A percentile compares a stretch with the other conserved stretches of the same genome.
phyloP scores from a whole-genome alignment of 2,329 filamentous ascomycete species.

The Aureobasidium sp. region DNA sequence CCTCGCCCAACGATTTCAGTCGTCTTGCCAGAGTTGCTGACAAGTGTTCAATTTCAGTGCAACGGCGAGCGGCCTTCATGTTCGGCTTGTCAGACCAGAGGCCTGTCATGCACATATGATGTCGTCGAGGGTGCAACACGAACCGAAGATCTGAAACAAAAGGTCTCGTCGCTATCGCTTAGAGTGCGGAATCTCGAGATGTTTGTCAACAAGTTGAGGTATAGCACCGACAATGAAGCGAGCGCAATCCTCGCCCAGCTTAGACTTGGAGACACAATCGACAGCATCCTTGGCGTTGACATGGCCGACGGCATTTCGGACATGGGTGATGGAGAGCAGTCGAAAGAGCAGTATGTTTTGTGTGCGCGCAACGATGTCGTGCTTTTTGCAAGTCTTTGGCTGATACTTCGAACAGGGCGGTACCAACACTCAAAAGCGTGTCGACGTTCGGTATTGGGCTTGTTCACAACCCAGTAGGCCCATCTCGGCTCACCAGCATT shows the following conservation, averaged over 20 bases:
- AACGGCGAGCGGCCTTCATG: constrained; percentile 11
- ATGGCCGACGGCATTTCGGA: background rate
- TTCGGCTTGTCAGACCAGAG: constrained; percentile 7
- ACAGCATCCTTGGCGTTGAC: constrained; percentile 1
- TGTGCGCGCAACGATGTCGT: background rate
- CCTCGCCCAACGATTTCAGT: background rate
- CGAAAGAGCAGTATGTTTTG: constrained; percentile 7
- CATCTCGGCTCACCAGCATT: constrained; percentile 1
- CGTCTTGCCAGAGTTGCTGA: background rate
- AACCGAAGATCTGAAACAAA: constrained; percentile 10
- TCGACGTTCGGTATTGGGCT: constrained; percentile 3
- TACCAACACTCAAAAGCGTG: background rate
- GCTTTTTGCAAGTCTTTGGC: background rate
- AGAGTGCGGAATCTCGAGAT: constrained; percentile 6
- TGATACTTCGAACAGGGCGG: background rate
- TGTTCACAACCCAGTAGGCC: constrained; percentile 9
- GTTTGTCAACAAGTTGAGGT: constrained; percentile 8
- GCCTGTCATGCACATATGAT: constrained; percentile 7
- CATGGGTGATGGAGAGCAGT: background rate
- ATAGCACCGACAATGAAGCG: constrained; percentile 11
- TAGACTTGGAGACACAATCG: constrained; percentile 9
- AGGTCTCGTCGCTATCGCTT: background rate
- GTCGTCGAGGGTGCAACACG: constrained; percentile 12
- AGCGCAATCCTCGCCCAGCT: constrained; percentile 11
- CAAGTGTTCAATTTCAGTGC: background rate